A percentile compares a stretch with the other conserved stretches of the same genome.
Evolutionary conservation across 163 green algal genomes (phyloP).

Genomic region (Chlamydomonas reinhardtii): DNA sequence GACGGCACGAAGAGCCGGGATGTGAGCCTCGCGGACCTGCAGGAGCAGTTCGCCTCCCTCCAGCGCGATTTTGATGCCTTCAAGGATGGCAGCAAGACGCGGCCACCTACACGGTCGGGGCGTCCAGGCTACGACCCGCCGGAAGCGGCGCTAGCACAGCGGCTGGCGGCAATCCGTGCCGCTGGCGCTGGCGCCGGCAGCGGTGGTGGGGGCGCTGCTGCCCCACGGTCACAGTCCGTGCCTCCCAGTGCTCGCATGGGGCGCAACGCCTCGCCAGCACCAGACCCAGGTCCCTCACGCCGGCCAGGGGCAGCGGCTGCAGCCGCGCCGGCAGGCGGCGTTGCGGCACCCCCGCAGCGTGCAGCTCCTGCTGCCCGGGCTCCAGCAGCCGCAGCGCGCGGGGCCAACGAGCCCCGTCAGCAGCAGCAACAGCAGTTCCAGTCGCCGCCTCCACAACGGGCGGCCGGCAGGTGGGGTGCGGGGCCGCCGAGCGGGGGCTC

Average conservation of each 20-base stretch:
- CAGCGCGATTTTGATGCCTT: constrained; percentile 34
- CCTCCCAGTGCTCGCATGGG: background rate
- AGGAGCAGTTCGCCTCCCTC: constrained; percentile 1
- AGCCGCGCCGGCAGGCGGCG: too few species aligned
- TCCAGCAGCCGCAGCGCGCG: too few species aligned
- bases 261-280: constrained; percentile 10
- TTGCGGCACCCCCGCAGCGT: too few species aligned
- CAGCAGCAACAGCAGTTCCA: too few species aligned
- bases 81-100: background rate
- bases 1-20: too few species aligned
- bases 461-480: too few species aligned
- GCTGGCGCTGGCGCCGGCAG: background rate
- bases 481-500: too few species aligned
- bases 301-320: too few species aligned
- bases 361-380: too few species aligned
- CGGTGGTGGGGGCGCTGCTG: background rate
- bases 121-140: background rate
- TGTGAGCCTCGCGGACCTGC: constrained; percentile 1
- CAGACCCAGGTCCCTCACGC: background rate
- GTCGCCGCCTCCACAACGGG: too few species aligned
- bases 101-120: constrained; percentile 6
- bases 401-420: too few species aligned
- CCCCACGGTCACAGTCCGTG: constrained; percentile 25
- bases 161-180: background rate
- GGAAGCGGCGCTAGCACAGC: background rate